Evolutionary conservation across 176 grass and related monocot genomes (phyloP), one percentile per base, ranked within the genome.

Genomic region (Calamus simplicifolius): DNA sequence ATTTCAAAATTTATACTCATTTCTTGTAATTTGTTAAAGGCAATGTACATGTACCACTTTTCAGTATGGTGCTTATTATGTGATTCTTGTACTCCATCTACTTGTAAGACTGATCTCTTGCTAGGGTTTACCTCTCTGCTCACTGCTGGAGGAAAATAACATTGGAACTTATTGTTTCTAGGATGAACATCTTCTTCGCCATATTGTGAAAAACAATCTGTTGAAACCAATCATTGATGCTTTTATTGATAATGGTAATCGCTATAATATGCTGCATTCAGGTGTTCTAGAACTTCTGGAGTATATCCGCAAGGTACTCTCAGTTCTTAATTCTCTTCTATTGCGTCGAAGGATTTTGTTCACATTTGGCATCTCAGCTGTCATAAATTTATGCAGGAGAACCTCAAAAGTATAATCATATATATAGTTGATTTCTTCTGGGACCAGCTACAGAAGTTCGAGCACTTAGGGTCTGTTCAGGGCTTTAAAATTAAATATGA

Each of bases 241-340:
- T 28, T 90, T 96, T 64, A 68, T 70, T 66, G 66, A 96, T 70
- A 85, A 96, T 77, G 87, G 81, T 17, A 43, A 78, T 76, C 79
- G 87, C 72, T 82, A 90, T 66, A 96, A 96, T 66, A 68, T 90
- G 83, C 83, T 96, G 51, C 87, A 90, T 43, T 96, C 87, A 5
- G 69, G 31, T 62, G 62, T 87, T 62, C 80, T 96, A 8, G 92
- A 79, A 57, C 77, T 96, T 62, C 68, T 96, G 23, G 92, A 90
- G 67, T 85, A 88, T 49, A 88, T 90, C 71, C 79, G 75, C 54
- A 88, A 84, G 92, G 92, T 96, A 77, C 48, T 61, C 27, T 29
- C 28, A 43, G 3, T 12, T 43, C 12, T 10, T 8, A 43, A 43
- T 43, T 35, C 10, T 43, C 35, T 43, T 43, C 10, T 43, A 43